Evolutionary conservation across 1,284 basidiomycete species (phyloP).

Genomic region (Cerrena zonata): DNA sequence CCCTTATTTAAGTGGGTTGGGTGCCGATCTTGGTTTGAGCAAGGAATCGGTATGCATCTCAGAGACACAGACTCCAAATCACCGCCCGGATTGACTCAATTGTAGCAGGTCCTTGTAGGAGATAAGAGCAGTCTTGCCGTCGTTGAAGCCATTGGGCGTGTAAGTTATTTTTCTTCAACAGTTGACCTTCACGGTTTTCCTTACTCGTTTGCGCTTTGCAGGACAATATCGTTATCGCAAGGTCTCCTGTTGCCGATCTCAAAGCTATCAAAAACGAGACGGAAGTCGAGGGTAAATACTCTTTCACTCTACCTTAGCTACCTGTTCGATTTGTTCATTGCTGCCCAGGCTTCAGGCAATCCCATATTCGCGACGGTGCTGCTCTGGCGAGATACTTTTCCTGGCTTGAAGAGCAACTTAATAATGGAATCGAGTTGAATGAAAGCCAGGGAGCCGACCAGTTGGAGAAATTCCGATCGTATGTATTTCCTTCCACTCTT

Average conservation of each 20-base stretch:
- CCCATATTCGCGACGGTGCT: conserved; percentile 85
- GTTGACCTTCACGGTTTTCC: conserved; percentile 7
- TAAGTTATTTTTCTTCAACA: conserved; percentile 22
- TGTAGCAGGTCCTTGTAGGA: conserved; percentile 58
- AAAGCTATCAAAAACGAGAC: conserved; percentile 87
- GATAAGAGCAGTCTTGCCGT: conserved; percentile 76
- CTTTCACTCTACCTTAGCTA: not conserved
- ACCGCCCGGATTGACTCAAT: conserved; percentile 7
- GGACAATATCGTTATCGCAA: conserved; percentile 50
- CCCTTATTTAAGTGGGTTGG: conserved; percentile 49
- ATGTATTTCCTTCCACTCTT: conserved; percentile 28
- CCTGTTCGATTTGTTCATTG: not conserved
- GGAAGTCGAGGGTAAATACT: conserved; percentile 49
- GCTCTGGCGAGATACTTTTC: conserved; percentile 87
- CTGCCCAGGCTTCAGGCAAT: conserved; percentile 80
- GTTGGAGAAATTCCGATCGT: conserved; percentile 79
- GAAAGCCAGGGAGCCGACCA: conserved; percentile 81
- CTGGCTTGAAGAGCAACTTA: conserved; percentile 86
- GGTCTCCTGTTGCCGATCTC: conserved; percentile 75
- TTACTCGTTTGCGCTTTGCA: conserved; percentile 17
- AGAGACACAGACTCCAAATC: not conserved
- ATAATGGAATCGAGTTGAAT: conserved; percentile 58
- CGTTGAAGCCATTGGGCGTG: conserved; percentile 68
- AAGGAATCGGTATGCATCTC: conserved; percentile 36
- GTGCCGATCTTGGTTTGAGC: conserved; percentile 39